Base-by-base conservation (phyloP, 2,329 filamentous ascomycete species). In the Neopestalotiopsis sp. region DNA sequence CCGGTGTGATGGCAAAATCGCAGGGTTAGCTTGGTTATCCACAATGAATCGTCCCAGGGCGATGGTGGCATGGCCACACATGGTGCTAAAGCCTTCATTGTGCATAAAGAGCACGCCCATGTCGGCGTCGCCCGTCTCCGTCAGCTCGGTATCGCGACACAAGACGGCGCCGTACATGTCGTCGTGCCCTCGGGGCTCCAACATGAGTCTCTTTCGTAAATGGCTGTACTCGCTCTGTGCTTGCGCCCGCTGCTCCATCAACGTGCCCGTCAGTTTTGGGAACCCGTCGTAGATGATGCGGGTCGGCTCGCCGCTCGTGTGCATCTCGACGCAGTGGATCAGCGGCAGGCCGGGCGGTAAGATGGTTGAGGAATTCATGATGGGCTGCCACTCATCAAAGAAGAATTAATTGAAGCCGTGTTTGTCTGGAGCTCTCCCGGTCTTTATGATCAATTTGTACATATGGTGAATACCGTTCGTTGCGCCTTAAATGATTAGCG, bases 291-390 rank as follows among this genome's bases (percentile, higher is more conserved):
- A 40, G 61, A 62, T 62, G 34, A 62, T 62, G 38, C 61, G 61
- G 32, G 61, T 62, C 4, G 61, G 20, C 20, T 62, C 61, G 61
- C 61, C 61, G 32, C 20, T 62, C n/a, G 61, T 62, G 32, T 62
- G 61, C 61, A 62, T 62, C 3, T 62, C 61, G 61, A 62, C 32
- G 34, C 61, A 62, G 9, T n/a, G 61, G 32, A 62, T 62, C n/a
- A 34, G 61, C 30, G 24, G 28, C 5, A 40, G 30, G 6, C 45
- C 45, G 4, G 45, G 45, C 4, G 45, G 45, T 10, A 53, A 20
- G 4, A 53, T 53, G 45, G 14, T n/a, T 53, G 45, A 53, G 17
- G 45, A 1, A 53, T 53, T 0, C 45, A 53, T 53, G 1, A 4
- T 53, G 45, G 4, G 9, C 17, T 20, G 4, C 13, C 4, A 17